phyloP scores from a whole-genome alignment of 139 green algal species.

The Eudorina sp. region DNA sequence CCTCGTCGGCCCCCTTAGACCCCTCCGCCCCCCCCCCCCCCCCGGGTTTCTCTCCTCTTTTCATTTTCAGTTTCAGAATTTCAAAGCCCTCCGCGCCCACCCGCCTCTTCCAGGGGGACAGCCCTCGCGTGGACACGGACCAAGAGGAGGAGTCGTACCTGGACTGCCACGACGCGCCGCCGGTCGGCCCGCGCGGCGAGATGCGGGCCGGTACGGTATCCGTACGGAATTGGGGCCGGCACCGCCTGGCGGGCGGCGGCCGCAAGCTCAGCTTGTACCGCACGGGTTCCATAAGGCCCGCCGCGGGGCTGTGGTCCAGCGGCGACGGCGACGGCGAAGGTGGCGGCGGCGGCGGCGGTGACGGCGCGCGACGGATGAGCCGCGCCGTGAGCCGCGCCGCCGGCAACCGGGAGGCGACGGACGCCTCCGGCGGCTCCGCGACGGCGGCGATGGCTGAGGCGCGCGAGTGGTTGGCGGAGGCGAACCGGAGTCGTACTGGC shows the following conservation, averaged over 20 bases:
- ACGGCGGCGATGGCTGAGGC: neutral
- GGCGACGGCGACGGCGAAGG: neutral
- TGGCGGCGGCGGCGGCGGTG: neutral
- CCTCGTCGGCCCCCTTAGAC: too few species aligned
- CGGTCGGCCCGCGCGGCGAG: neutral
- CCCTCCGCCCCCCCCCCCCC: too few species aligned
- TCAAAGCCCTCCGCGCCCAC: too few species aligned
- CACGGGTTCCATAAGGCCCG: neutral
- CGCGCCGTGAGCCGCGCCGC: neutral
- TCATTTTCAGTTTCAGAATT: too few species aligned
- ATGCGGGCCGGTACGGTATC: neutral
- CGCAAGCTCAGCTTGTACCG: neutral
- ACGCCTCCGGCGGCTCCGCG: neutral
- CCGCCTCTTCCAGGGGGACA: too few species aligned
- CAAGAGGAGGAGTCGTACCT: slow-evolving; percentile 1
- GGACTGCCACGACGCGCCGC: neutral
- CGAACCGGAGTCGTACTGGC: neutral
- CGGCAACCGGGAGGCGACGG: neutral
- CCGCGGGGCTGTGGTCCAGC: neutral
- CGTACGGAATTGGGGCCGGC: neutral
- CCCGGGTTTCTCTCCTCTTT: too few species aligned
- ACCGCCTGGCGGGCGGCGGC: neutral
- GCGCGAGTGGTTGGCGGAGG: neutral
- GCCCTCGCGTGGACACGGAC: too few species aligned
- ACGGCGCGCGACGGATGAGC: neutral